Evolutionary conservation across 306 rosid genomes (phyloP), one percentile per base, ranked within the genome.

Genomic region (Casuarina cunninghamiana): DNA sequence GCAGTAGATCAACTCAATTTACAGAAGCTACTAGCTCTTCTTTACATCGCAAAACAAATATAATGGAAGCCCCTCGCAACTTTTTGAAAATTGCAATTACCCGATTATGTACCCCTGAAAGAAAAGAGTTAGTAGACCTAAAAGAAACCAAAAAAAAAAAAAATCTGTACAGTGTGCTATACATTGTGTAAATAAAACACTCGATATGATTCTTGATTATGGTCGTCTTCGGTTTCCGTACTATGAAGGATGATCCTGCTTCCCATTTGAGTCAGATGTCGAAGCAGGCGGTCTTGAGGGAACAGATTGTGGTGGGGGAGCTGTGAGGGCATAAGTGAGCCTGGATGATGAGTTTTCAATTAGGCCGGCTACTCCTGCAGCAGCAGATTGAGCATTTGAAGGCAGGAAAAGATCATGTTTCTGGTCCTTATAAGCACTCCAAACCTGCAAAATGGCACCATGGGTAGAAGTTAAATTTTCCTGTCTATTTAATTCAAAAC

Each of bases 391-490:
- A 77, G 99, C 99, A 76, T 93, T 95, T 69, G 99, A 95, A 69
- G 99, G 99, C 70, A 95, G 95, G 92, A 95, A 95, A 74, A 95
- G 97, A 72, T 95, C 99, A 66, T 95, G 99, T 79, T 89, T 95
- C 87, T 95, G 99, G 83, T 93, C 99, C 85, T 95, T 95, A 88
- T 95, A 95, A 53, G 99, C 99, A 81, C 97, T 85, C 99, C 99
- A 95, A 83, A 95, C 94, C 99, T 95, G 85, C 80, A 81, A 77
- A n/a, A 26, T 37, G 61, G 48, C n/a, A 19, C 70, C 44, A 70
- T 44, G 67, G 62, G 50, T 17, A 74, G 68, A 6, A 67, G n/a
- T 15, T 66, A 15, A 41, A 26, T 67, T 9, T 41, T 7, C 12
- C 35, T 41, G 8, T 17, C 7, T 45, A 57, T 74, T 54, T 9